A percentile compares a stretch with the other conserved stretches of the same genome.
Conservation (phyloP, 345 rosid genomes). For the Lepidium africanum region DNA sequence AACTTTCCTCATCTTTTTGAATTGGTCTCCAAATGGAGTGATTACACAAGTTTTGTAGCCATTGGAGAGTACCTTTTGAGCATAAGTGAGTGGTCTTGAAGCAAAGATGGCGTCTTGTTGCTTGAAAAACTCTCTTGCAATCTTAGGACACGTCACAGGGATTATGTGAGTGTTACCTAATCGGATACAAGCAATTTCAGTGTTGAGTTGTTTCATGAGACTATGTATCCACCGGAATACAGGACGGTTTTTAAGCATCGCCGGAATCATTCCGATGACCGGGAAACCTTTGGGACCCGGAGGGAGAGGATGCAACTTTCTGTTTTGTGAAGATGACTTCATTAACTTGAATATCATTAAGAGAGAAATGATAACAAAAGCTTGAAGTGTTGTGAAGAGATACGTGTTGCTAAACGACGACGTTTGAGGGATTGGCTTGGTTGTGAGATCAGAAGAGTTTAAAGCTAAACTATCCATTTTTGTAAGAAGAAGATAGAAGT, state of each 20-base stretch:
- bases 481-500: neutral
- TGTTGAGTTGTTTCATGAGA: slow-evolving; percentile 30
- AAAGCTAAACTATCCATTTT: slow-evolving; percentile 17
- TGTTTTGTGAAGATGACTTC: slow-evolving; percentile 4
- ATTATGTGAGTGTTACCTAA: slow-evolving; percentile 36
- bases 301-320: slow-evolving; percentile 24
- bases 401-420: slow-evolving; percentile 6
- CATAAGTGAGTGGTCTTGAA: slow-evolving; percentile 24
- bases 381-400: slow-evolving; percentile 19
- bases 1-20: slow-evolving; percentile 33
- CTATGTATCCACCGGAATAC: slow-evolving; percentile 31
- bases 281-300: slow-evolving; percentile 39
- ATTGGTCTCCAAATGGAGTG: slow-evolving; percentile 31
- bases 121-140: slow-evolving; percentile 27
- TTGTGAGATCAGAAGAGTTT: slow-evolving; percentile 20
- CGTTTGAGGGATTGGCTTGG: neutral
- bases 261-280: slow-evolving; percentile 27
- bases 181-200: slow-evolving; percentile 36
- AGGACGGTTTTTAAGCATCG: slow-evolving; percentile 23
- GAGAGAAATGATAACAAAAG: neutral
- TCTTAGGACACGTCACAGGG: slow-evolving; percentile 31
- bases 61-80: slow-evolving; percentile 12
- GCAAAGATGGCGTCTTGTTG: slow-evolving; percentile 33
- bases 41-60: slow-evolving; percentile 23
- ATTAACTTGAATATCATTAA: slow-evolving; percentile 18